A percentile compares a stretch with the other conserved stretches of the same genome.
Evolutionary conservation across 2,329 filamentous ascomycete species (phyloP).

Genomic region (Penicillium sp.): DNA sequence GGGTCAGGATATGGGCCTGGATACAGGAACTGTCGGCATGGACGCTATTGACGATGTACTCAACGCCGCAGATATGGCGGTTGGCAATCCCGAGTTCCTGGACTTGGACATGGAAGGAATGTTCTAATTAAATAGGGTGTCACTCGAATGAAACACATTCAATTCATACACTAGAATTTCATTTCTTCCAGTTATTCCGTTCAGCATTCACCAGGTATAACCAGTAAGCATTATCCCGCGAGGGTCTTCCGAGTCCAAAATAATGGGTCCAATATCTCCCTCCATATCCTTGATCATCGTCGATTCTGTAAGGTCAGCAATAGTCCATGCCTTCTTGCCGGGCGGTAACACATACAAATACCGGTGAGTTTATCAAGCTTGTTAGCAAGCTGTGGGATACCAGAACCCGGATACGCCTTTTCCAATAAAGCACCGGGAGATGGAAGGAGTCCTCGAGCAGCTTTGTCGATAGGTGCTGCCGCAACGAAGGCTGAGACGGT

Average conservation of each 20-base stretch:
- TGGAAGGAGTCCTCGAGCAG: constrained; percentile 8
- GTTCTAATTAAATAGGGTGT: constrained; percentile 29
- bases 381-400: constrained; percentile 9
- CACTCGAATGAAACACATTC: not conserved
- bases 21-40: constrained; percentile 27
- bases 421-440: constrained; percentile 13
- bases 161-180: not conserved
- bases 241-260: not conserved
- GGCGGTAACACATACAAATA: constrained; percentile 9
- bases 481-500: constrained; percentile 7
- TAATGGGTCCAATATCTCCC: not conserved
- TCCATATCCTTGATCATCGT: not conserved
- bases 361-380: constrained; percentile 9
- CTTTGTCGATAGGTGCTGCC: constrained; percentile 7
- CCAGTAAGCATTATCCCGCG: not conserved
- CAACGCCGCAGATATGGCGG: constrained; percentile 44
- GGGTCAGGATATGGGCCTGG: constrained; percentile 25
- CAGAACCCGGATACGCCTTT: constrained; percentile 16
- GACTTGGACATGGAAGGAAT: constrained; percentile 49
- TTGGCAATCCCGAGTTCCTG: constrained; percentile 46
- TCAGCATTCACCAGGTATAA: not conserved
- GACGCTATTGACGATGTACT: constrained; percentile 47
- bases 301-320: not conserved
- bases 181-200: not conserved
- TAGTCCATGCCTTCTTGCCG: not conserved